Evolutionary conservation across 1,284 basidiomycete genomes (phyloP), one percentile per base, ranked within the genome.

Genomic region (Apiotrichum domesticum): DNA sequence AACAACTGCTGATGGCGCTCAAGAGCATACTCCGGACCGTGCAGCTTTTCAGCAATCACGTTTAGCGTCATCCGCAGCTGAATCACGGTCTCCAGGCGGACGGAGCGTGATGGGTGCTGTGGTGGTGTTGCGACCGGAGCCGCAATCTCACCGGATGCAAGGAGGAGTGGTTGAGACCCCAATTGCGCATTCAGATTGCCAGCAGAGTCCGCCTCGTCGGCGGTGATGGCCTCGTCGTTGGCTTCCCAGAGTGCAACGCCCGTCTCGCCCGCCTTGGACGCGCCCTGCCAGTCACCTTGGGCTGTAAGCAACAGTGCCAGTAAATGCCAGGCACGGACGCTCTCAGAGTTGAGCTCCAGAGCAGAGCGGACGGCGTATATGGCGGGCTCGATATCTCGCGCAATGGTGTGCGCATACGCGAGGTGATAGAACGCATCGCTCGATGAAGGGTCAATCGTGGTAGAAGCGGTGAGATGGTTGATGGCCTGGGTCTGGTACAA

Each of bases 261-360:
- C 3, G 84, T 80, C 54, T 93, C 90, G 47, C 94, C 77, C 3
- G 95, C 84, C 55, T 85, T 84, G 45, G 80, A 79, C 0, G 94
- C 93, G 6, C 85, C 87, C 37, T 79, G 77, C 88, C 89, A 93
- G 67, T 94, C 86, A 59, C 88, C 90, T 37, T 81, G 80, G 5
- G 88, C 87, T 0, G 87, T 86, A 9, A 94, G 80, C 13, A 97
- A 74, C 5, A 98, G 79, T 0, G 88, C 90, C 0, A 98, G 81
- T 14, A 98, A 81, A 74, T 98, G 95, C 95, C 94, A 98, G 55
- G 88, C 85, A 43, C 89, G 82, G 33, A 89, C 80, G 64, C 89
- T 86, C 32, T 77, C 78, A 0, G 87, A 80, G 54, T 88, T 85
- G 3, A 82, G 80, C 73, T 94, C 90, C 9, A 95, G 83, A 0